Evolutionary conservation across 139 green algal genomes (phyloP).

Genomic region (Picochlorum costavermella): DNA sequence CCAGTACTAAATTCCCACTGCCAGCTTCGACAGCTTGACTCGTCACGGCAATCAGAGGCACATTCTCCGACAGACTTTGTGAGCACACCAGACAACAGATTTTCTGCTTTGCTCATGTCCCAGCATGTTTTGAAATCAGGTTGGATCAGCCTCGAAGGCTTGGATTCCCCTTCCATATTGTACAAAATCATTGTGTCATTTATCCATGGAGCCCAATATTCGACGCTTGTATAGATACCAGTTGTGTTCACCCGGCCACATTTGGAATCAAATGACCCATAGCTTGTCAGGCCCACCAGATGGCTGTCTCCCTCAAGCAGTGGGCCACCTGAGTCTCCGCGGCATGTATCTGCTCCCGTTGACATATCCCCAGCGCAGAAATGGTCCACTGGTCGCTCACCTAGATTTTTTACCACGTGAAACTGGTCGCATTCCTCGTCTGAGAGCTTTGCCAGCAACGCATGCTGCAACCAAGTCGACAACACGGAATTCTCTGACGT

Average conservation of each 20-base stretch:
- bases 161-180: conserved; percentile 4
- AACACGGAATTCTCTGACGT: background rate
- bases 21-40: background rate
- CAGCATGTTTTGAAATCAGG: conserved; percentile 11
- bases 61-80: background rate
- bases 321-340: conserved; percentile 6
- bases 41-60: background rate
- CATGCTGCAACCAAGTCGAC: background rate
- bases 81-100: background rate
- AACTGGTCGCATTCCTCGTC: conserved; percentile 1
- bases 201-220: conserved; percentile 10
- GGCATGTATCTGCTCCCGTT: conserved; percentile 2
- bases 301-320: background rate
- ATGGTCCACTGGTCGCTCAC: background rate
- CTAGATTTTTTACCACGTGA: background rate
- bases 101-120: background rate
- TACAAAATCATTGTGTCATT: conserved; percentile 6
- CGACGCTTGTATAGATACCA: conserved; percentile 8
- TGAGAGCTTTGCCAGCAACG: background rate
- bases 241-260: background rate
- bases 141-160: conserved; percentile 1
- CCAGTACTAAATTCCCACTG: no score
- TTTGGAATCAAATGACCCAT: conserved; percentile 1
- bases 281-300: conserved; percentile 3
- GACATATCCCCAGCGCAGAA: conserved; percentile 7